phyloP scores from a whole-genome alignment of 371 early-diverging fungal genomes.

The Lichtheimia hyalospora region DNA sequence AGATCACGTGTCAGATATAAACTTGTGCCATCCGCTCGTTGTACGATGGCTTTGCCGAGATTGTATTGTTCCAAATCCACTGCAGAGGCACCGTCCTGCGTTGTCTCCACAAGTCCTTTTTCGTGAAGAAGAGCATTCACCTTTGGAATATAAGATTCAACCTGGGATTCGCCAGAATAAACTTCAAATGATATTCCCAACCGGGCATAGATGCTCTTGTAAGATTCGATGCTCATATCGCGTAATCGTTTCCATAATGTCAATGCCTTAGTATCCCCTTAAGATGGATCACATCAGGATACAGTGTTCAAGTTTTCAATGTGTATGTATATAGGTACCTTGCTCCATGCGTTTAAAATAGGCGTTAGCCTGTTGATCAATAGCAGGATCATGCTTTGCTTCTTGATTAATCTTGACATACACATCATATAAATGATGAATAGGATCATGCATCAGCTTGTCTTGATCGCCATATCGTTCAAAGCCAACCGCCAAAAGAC shows the following conservation, averaged over 20 bases:
- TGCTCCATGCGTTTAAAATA: constrained; percentile 97
- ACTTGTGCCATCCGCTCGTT: constrained; percentile 82
- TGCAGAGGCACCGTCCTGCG: constrained; percentile 71
- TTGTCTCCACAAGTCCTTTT: constrained; percentile 52
- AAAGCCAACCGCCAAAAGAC: constrained; percentile 94
- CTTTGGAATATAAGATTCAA: constrained; percentile 68
- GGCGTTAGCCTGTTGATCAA: constrained; percentile 78
- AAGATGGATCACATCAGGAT: background rate
- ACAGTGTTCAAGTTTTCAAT: background rate
- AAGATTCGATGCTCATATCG: constrained; percentile 85
- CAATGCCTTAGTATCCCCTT: constrained; percentile 68
- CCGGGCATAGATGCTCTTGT: constrained; percentile 84
- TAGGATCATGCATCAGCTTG: constrained; percentile 82
- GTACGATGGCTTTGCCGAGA: constrained; percentile 75
- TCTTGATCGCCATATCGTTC: constrained; percentile 80
- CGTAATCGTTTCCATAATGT: constrained; percentile 86
- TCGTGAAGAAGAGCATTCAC: constrained; percentile 66
- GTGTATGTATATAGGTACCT: constrained; percentile 34
- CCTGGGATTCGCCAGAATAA: constrained; percentile 96
- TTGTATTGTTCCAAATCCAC: constrained; percentile 73
- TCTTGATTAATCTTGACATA: constrained; percentile 90
- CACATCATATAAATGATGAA: constrained; percentile 93
- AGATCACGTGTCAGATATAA: constrained; percentile 97
- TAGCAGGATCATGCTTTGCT: constrained; percentile 54
- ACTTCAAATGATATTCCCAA: constrained; percentile 91